These are phyloP conservation scores for Pichiaceae sp. DNA, from an alignment of 1,139 yeast genomes.

Conservation along the genomic window DNA sequence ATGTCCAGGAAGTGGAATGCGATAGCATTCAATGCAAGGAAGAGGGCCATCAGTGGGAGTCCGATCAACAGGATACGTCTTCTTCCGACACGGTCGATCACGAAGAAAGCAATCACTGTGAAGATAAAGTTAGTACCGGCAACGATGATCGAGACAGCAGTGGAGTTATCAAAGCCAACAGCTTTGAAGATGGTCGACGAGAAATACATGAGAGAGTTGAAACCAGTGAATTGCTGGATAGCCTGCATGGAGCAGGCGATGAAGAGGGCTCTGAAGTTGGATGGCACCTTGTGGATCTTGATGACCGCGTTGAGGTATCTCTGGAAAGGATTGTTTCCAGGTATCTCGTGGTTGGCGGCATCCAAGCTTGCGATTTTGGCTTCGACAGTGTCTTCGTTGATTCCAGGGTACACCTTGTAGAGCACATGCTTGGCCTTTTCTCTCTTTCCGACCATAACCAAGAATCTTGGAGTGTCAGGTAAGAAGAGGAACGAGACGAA, in stretches of 20 bases:
- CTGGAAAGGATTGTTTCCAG: constrained; percentile 45
- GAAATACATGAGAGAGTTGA: constrained; percentile 91
- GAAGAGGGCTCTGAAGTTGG: constrained; percentile 79
- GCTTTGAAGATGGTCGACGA: constrained; percentile 84
- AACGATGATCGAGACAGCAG: constrained; percentile 87
- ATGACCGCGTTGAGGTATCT: constrained; percentile 57
- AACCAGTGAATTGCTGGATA: constrained; percentile 92
- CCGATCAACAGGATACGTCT: constrained; percentile 68
- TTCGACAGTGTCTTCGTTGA: constrained; percentile 48
- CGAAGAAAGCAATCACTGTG: constrained; percentile 72
- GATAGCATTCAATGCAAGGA: constrained; percentile 73
- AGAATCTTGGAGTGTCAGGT: constrained; percentile 93
- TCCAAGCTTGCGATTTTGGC: constrained; percentile 54
- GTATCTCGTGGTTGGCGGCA: constrained; percentile 50
- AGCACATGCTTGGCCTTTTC: constrained; percentile 64
- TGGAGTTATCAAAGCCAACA: constrained; percentile 77
- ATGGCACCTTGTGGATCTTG: constrained; percentile 65
- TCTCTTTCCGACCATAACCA: constrained; percentile 58
- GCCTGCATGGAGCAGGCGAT: constrained; percentile 92
- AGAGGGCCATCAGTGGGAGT: constrained; percentile 69
- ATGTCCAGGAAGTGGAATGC: constrained; percentile 80
- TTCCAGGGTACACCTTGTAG: constrained; percentile 45
- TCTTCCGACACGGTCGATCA: constrained; percentile 82
- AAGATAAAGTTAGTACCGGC: constrained; percentile 90
- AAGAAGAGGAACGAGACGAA: constrained; percentile 69